Percentiles rank a stretch among this genome's conserved stretches.
Evolutionary conservation across 2,329 filamentous ascomycete genomes (phyloP).

Genomic region (Penicillium sp.): DNA sequence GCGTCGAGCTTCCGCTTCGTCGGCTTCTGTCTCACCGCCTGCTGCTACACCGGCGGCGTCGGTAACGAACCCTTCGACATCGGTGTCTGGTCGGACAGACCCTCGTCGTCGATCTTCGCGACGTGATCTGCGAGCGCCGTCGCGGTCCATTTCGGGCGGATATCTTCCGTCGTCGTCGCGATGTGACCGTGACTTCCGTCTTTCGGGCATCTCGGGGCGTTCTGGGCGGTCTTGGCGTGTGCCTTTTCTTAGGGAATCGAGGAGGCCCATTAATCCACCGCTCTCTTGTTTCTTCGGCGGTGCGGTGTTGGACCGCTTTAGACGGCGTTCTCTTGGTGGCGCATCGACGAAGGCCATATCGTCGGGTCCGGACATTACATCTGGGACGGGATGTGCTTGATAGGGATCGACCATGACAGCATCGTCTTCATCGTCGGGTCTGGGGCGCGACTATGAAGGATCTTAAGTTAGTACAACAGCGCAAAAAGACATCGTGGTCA

Average conservation of each 20-base stretch:
- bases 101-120: conserved; percentile 39
- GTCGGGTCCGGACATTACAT: conserved; percentile 48
- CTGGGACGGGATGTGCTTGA: conserved; percentile 45
- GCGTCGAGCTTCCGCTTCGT: conserved; percentile 60
- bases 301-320: conserved; percentile 62
- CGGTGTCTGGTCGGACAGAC: conserved; percentile 48
- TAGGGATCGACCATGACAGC: conserved; percentile 55
- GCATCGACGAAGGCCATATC: conserved; percentile 53
- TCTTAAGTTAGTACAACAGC: background rate
- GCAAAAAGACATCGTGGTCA: background rate
- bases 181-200: conserved; percentile 37
- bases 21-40: conserved; percentile 40
- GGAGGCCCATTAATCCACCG: conserved; percentile 60
- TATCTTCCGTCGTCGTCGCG: conserved; percentile 36
- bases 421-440: conserved; percentile 46
- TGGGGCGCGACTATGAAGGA: conserved; percentile 32
- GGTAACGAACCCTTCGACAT: conserved; percentile 47
- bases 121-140: conserved; percentile 33
- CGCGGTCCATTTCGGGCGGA: conserved; percentile 38
- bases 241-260: conserved; percentile 49
- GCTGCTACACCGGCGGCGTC: conserved; percentile 41
- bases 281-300: conserved; percentile 58
- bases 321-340: conserved; percentile 49
- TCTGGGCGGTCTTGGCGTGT: conserved; percentile 15
- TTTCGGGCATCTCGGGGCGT: conserved; percentile 33